phyloP scores from a whole-genome alignment of 78 protist genomes.

The Dictyostelium intermedium region DNA sequence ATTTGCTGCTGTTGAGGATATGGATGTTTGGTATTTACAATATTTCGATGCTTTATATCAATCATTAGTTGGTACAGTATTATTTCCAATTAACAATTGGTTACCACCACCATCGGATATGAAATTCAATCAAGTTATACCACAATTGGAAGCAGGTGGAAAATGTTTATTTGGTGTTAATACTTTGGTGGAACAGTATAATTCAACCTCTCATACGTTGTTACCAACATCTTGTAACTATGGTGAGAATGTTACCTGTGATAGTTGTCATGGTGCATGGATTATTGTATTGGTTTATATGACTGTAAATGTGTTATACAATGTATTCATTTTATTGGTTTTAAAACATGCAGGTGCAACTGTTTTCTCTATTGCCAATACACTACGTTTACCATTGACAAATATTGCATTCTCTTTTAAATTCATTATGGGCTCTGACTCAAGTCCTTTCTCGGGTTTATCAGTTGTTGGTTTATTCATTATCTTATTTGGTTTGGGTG shows the following conservation, averaged over 20 bases:
- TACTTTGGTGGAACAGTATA: background rate
- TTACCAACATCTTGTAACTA: background rate
- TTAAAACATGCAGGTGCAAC: constrained; percentile 76
- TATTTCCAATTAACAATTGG: constrained; percentile 40
- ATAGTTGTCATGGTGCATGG: constrained; percentile 52
- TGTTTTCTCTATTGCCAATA: constrained; percentile 64
- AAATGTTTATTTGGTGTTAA: constrained; percentile 32
- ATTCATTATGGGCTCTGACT: background rate
- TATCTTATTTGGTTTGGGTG: constrained; percentile 28
- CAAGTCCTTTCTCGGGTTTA: constrained; percentile 20
- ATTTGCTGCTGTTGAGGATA: constrained; percentile 34
- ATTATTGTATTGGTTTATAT: constrained; percentile 28
- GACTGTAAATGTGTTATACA: constrained; percentile 49
- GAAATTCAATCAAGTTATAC: constrained; percentile 25
- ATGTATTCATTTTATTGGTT: constrained; percentile 61
- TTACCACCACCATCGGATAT: constrained; percentile 30
- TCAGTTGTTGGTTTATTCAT: constrained; percentile 41
- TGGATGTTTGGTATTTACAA: constrained; percentile 67
- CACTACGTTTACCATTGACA: constrained; percentile 50
- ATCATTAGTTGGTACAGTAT: constrained; percentile 27
- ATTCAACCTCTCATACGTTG: background rate
- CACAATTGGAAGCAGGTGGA: constrained; percentile 15
- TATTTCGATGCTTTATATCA: constrained; percentile 43
- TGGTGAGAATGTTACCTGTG: background rate
- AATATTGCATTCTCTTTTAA: constrained; percentile 43